Conservation (phyloP, 208 protist species). For the Leptomonas pyrrhocoris region DNA sequence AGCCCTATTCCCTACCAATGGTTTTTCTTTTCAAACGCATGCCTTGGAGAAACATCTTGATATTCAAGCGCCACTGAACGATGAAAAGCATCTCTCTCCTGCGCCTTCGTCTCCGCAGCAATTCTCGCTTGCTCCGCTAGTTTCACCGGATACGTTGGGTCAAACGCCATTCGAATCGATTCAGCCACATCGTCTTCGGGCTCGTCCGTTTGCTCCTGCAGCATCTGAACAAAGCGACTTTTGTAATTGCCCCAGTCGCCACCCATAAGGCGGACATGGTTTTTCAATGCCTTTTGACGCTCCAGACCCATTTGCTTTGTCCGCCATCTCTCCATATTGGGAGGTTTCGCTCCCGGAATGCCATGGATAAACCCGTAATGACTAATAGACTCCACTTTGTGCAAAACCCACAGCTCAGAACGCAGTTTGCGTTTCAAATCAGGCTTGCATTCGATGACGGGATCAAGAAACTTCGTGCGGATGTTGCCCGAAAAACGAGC, state of each 20-base stretch:
- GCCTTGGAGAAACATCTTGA: slow-evolving; percentile 55
- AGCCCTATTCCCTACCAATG: slow-evolving; percentile 1
- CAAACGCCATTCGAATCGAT: slow-evolving; percentile 80
- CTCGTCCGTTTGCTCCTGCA: slow-evolving; percentile 76
- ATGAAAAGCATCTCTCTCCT: slow-evolving; percentile 62
- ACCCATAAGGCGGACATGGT: slow-evolving; percentile 79
- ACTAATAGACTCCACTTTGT: slow-evolving; percentile 72
- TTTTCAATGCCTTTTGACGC: slow-evolving; percentile 40
- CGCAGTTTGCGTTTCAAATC: slow-evolving; percentile 55
- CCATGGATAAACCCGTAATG: slow-evolving; percentile 86
- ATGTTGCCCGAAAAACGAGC: slow-evolving; percentile 48
- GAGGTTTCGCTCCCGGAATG: slow-evolving; percentile 83
- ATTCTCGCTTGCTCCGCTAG: slow-evolving; percentile 56
- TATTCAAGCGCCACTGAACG: slow-evolving; percentile 46
- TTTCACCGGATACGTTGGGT: slow-evolving; percentile 75
- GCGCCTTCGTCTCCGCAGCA: slow-evolving; percentile 44
- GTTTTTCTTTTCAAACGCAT: slow-evolving; percentile 51
- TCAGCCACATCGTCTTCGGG: slow-evolving; percentile 86
- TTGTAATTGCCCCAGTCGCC: slow-evolving; percentile 89
- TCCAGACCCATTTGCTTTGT: slow-evolving; percentile 21
- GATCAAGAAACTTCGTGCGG: slow-evolving; percentile 29
- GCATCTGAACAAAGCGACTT: slow-evolving; percentile 64
- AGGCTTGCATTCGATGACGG: slow-evolving; percentile 27
- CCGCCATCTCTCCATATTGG: slow-evolving; percentile 40
- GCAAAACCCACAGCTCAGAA: slow-evolving; percentile 86